Evolutionary conservation across 1,284 basidiomycete genomes (phyloP), one percentile per base, ranked within the genome.

Genomic region (Afroboletus lepidellus): DNA sequence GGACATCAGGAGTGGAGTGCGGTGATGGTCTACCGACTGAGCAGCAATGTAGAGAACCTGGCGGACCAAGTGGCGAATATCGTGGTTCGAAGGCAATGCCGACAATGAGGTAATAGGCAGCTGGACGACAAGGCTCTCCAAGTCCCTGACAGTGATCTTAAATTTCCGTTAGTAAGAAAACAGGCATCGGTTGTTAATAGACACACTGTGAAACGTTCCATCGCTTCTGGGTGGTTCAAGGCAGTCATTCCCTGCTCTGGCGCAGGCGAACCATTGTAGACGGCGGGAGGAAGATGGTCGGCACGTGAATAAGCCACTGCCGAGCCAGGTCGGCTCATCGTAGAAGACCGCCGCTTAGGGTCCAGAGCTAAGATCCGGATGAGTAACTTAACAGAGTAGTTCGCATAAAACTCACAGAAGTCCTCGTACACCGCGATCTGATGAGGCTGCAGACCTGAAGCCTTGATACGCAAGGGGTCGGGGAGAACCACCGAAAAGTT

Each of bases 391-490:
- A 52, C 18, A 38, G 24, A 30, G 16, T 8, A 37, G 9, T 32
- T n/a, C 2, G 24, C 37, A 38, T 7, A 13, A 16, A 54, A 67
- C 74, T 72, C 74, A 82, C 89, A 85, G 65, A 99, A 98, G 65
- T 98, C 96, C 62, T 98, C 94, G 71, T 99, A 99, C 5, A 99
- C 94, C 50, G 85, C 83, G 38, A 89, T 75, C 71, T 99, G 97
- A 58, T 85, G 81, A 18, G 83, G 77, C 56, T 91, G 86, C 5
- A 99, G 77, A 42, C 96, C 97, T 41, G 80, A 85, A 9, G 86
- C 78, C 62, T 91, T 90, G 64, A 99, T 84, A 27, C 94, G 85
- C 38, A 99, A 76, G 23, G 91, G 87, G 65, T 98, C 94, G 1
- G 97, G 97, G 30, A 99, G 80, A 49, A 80, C 85, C 2, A 83